Base-by-base conservation (phyloP, 1,139 yeast species). In the Blastobotrys petasosporus region DNA sequence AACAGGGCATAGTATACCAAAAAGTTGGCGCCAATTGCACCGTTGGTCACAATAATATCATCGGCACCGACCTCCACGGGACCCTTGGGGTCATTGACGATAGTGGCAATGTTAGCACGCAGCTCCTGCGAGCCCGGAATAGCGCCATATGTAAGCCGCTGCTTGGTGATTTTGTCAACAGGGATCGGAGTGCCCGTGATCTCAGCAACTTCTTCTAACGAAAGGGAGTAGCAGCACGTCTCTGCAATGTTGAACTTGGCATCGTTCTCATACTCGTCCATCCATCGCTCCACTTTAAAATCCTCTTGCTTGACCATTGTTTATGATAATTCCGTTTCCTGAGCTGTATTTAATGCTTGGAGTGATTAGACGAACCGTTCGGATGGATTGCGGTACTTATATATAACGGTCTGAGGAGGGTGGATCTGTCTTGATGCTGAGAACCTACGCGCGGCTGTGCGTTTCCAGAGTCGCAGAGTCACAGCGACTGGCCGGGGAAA, bases 1-100 rank as follows among this genome's bases (percentile, higher is more conserved):
- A 73, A 69, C n/a, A 77, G 51, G 0, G 77, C 62, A 54, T 76
- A 76, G 52, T 73, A 69, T 0, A 69, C 54, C 42, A 77, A 63
- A 53, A 75, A 77, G 54, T 77, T 77, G 39, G 76, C 82, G 2
- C 77, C 82, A 58, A 77, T 78, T 4, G 80, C 81, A 12, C 82
- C 82, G 55, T 76, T 76, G 20, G 80, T 73, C 30, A 76, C 59
- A 13, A 77, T 67, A 16, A 77, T 69, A 46, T 75, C 59, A 2
- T 69, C 69, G 1, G 54, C 44, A 2, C 49, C 48, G 12, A 70
- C 49, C 29, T 48, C 48, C 37, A 54, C 51, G 12, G 44, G 45
- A 7, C 55, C 51, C n/a, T 37, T 36, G 3, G 61, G 59, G n/a
- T 57, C 62, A 41, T 66, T 65, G 56, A 74, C 72, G 30, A 75